Evolutionary conservation across 1,284 basidiomycete species (phyloP).

Genomic region (Paramarasmius palmivorus): DNA sequence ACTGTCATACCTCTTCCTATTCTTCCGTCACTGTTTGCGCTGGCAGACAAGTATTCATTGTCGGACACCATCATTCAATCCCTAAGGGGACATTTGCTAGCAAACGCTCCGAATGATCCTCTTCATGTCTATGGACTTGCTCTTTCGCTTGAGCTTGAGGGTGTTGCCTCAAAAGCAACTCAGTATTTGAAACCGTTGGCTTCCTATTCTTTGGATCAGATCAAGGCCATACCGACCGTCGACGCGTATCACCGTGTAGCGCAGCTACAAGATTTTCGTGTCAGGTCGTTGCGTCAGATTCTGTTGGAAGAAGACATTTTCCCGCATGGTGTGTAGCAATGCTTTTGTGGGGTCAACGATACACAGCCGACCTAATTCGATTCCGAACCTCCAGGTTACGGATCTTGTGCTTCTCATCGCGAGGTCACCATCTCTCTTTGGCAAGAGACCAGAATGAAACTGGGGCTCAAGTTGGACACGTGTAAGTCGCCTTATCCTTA

Average conservation of each 20-base stretch:
- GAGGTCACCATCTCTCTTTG: constrained; percentile 43
- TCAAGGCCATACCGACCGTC: constrained; percentile 53
- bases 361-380: constrained; percentile 8
- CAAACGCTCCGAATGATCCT: constrained; percentile 49
- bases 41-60: constrained; percentile 67
- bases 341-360: not conserved
- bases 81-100: constrained; percentile 53
- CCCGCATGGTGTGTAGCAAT: constrained; percentile 49
- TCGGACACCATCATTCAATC: constrained; percentile 38
- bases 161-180: constrained; percentile 54
- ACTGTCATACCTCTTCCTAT: constrained; percentile 62
- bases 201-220: constrained; percentile 49
- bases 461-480: constrained; percentile 49
- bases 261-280: constrained; percentile 54
- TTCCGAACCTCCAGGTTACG: constrained; percentile 48
- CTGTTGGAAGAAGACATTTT: constrained; percentile 60
- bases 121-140: constrained; percentile 61
- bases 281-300: constrained; percentile 47
- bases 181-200: constrained; percentile 57
- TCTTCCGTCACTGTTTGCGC: constrained; percentile 48
- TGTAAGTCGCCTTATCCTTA: constrained; percentile 33
- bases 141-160: constrained; percentile 35
- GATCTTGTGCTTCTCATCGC: constrained; percentile 51
- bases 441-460: constrained; percentile 45
- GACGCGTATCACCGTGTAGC: constrained; percentile 60